Conservation (phyloP, 2,329 filamentous ascomycete genomes). For the Ophiostoma australiae region DNA sequence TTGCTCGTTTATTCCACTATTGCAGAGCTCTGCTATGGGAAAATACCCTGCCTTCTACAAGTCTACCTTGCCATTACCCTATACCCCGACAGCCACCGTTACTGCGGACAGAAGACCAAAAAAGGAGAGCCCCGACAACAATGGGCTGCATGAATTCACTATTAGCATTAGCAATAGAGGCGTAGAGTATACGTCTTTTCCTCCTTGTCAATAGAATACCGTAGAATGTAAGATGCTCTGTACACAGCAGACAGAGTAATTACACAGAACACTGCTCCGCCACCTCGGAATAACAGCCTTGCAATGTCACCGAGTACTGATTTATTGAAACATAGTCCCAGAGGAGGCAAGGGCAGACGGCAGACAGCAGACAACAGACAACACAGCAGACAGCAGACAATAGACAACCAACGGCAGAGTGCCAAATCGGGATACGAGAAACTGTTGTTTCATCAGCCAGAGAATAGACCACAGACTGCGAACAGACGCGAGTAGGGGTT, state of each 20-base stretch:
- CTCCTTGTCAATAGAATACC: neutral
- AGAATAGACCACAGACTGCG: neutral
- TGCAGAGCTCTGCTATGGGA: too few species aligned
- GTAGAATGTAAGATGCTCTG: neutral
- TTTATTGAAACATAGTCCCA: neutral
- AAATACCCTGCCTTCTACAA: too few species aligned
- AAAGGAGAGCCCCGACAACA: neutral
- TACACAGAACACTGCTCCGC: neutral
- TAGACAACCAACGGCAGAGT: slow-evolving; percentile 2
- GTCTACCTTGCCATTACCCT: neutral
- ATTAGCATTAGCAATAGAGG: slow-evolving; percentile 1
- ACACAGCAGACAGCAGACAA: neutral
- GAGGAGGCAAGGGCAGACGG: neutral
- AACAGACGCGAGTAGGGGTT: neutral
- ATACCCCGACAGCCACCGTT: neutral
- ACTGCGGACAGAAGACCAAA: neutral
- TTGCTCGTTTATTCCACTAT: neutral
- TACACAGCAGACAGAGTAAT: neutral
- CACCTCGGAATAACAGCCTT: neutral
- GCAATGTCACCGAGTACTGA: neutral
- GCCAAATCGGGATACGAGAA: slow-evolving; percentile 45
- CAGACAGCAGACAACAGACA: neutral
- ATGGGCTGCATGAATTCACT: neutral
- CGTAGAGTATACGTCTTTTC: neutral
- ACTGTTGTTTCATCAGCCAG: slow-evolving; percentile 38